Base-by-base conservation (phyloP, 164 flowering plant species). In the Aristolochia fimbriata region DNA sequence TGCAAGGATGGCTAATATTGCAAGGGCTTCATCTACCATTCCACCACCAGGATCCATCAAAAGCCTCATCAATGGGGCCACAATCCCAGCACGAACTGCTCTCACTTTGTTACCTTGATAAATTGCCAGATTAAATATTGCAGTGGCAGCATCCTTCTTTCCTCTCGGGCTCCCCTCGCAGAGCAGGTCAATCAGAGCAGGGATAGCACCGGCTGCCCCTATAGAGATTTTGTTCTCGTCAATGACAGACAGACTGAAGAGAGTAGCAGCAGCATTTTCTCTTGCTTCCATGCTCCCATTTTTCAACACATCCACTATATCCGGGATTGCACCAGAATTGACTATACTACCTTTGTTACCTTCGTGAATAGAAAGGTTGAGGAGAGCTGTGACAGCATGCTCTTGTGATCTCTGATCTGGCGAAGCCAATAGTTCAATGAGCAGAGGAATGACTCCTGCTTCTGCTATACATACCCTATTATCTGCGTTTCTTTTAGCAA, bases 201-300 rank as follows among this genome's bases (percentile, higher is more conserved):
- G 78, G 21, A 93, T 84, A 14, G 96, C 98, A 6, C 88, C 90
- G 0, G 97, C 84, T 25, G 94, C 85, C 15, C 97, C 98, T 17
- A 89, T 86, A 8, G 82, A 81, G 60, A 86, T 83, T 69, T 84
- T 86, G 78, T 86, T 87, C 71, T 93, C 97, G 65, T 93, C 97
- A 3, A 77, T 78, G 43, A 87, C 80, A 15, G 98, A 87, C 65
- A 93, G 62, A 63, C 96, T 93, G 59, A 93, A 93, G 54, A 93
- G 80, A 45, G 98, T 86, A 12, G 98, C 98, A 54, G 98, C 98
- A 10, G 98, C 91, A 73, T 87, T 93, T 62, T 89, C 96, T 50
- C 81, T 75, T 0, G 94, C 88, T 73, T 84, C 96, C 80, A 76
- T 81, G 75, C 79, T 86, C 62, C 96, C 96, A 54, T 71, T 66